Base-by-base conservation (phyloP, 2,329 filamentous ascomycete genomes). In the Alternaria gansuensis region DNA sequence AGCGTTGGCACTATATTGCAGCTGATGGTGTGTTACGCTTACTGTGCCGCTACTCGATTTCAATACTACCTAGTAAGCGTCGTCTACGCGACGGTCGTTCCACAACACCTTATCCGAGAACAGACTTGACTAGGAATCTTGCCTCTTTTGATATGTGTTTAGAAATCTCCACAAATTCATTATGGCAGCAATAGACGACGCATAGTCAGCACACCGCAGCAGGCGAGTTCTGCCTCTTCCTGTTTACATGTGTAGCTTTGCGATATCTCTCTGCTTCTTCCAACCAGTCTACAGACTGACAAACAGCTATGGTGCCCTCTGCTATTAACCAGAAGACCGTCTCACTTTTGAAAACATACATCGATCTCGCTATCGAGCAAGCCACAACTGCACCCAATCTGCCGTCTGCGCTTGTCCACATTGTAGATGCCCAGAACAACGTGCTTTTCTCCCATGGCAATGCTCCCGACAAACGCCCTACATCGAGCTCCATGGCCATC, bases 341-440 rank as follows among this genome's bases (percentile, higher is more conserved):
- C 3, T 9, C 48, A 4, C 8, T 6, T 5, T 56, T 70, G 1
- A 45, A 51, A 40, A 21, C 41, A 5, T 63, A 58, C 54, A 65
- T 69, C 34, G 50, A 63, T 49, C 46, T 48, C 26, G 51, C 60
- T 10, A 67, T 59, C 21, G 40, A 40, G 10, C 26, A 13, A 8
- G 21, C 43, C 7, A 52, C 26, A 28, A 2, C 26, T 28, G 26
- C 8, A 21, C 2, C 58, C 40, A 17, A 26, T 8, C 31, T 72
- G 14, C 70, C 70, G 9, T 63, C 64, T 21, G 64, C 59, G 1
- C 54, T 72, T 23, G 26, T 70, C 26, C 68, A 69, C 29, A 61
- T 72, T 37, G 50, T 68, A 14, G 63, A 65, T 28, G 29, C 50
- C 7, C 52, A 60, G 1, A 64, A 62, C 48, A 62, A 66, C 5